phyloP scores from a whole-genome alignment of 2,329 filamentous ascomycete species.

The Trichoderma citrinoviride region DNA sequence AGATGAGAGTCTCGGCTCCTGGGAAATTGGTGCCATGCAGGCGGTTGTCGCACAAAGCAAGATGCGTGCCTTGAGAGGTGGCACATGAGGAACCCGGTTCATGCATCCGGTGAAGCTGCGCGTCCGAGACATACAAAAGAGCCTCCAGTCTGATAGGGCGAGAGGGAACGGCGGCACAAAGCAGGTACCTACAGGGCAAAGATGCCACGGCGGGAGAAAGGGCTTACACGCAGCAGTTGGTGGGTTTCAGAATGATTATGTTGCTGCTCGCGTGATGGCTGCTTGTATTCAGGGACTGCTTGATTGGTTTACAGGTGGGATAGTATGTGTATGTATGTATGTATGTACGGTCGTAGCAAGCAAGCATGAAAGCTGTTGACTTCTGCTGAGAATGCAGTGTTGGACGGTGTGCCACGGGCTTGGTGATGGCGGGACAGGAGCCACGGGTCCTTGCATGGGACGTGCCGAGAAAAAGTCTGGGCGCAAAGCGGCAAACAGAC shows the following conservation, averaged over 20 bases:
- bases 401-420: neutral
- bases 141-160: neutral
- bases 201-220: no score
- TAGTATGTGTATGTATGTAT: no score
- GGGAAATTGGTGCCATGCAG: constrained; percentile 17
- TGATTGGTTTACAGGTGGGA: no score
- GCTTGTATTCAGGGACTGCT: no score
- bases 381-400: neutral
- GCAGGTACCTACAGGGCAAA: no score
- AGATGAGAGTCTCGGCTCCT: constrained; percentile 1
- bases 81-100: constrained; percentile 3
- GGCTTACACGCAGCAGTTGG: no score
- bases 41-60: neutral
- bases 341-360: no score
- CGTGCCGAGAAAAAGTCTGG: neutral
- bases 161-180: neutral
- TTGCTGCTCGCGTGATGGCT: no score
- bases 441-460: constrained; percentile 19
- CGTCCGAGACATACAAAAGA: neutral
- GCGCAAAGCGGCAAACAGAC: neutral
- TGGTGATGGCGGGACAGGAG: constrained; percentile 10
- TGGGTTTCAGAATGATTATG: no score
- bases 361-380: no score
- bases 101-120: constrained; percentile 20
- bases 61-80: neutral